These are phyloP conservation scores for Anethum foeniculum DNA, from an alignment of 140 eudicot genomes.

Conservation along the genomic window DNA sequence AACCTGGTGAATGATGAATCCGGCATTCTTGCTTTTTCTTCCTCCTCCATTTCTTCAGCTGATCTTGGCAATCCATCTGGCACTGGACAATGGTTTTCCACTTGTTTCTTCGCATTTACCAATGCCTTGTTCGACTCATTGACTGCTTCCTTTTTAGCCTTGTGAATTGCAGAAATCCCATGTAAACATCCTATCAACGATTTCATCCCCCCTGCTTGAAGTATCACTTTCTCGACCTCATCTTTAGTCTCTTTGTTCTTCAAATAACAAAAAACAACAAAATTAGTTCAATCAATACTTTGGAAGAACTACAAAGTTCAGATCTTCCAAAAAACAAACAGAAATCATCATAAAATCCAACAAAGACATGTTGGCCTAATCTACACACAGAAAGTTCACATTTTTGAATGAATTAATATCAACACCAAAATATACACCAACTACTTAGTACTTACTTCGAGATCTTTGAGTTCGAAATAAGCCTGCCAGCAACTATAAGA, in stretches of 20 bases:
- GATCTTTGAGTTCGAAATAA: constrained; percentile 76
- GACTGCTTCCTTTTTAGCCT: constrained; percentile 26
- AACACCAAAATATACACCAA: neutral
- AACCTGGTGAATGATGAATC: constrained; percentile 57
- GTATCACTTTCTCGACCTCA: constrained; percentile 61
- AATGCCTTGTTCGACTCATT: constrained; percentile 3
- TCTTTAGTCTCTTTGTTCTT: constrained; percentile 64
- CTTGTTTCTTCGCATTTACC: constrained; percentile 2
- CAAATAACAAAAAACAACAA: neutral
- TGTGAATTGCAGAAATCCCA: constrained; percentile 53
- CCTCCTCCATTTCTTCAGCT: constrained; percentile 57
- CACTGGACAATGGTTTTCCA: constrained; percentile 32
- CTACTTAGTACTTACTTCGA: constrained; percentile 38
- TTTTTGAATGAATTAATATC: neutral
- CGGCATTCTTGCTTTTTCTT: constrained; percentile 58
- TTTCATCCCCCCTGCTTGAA: constrained; percentile 58
- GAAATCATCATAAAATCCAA: neutral
- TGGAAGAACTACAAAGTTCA: neutral
- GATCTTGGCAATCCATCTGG: constrained; percentile 72
- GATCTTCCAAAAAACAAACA: neutral
- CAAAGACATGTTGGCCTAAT: neutral
- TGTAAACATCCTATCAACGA: constrained; percentile 53
- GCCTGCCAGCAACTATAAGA: constrained; percentile 81
- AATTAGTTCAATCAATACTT: neutral
- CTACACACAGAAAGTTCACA: neutral